A percentile compares a stretch with the other conserved stretches of the same genome.
phyloP scores from a whole-genome alignment of 306 rosid genomes.

The Carpinus viminea region DNA sequence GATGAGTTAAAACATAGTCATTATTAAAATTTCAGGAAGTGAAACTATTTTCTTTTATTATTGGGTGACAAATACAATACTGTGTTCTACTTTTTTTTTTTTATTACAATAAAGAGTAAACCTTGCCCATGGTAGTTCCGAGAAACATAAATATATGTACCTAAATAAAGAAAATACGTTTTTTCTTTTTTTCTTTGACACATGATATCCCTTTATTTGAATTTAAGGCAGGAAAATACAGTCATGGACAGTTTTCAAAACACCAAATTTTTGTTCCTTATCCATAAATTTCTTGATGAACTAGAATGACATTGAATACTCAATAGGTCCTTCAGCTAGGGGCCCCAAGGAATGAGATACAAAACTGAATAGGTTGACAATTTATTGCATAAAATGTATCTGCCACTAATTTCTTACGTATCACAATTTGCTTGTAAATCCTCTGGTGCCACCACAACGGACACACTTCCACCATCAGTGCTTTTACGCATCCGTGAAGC shows the following conservation, averaged over 20 bases:
- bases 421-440: conserved; percentile 15
- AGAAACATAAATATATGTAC: background rate
- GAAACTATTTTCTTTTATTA: too few species aligned
- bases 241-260: background rate
- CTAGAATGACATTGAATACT: background rate
- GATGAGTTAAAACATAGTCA: too few species aligned
- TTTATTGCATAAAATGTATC: background rate
- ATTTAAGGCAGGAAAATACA: background rate
- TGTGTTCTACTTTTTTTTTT: too few species aligned
- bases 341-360: background rate
- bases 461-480: conserved; percentile 9
- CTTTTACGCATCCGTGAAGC: conserved; percentile 30
- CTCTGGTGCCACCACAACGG: conserved; percentile 13
- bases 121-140: background rate
- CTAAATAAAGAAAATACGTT: background rate
- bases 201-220: background rate
- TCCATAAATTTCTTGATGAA: background rate
- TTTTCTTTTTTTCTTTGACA: background rate
- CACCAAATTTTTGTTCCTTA: background rate
- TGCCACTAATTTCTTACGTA: conserved; percentile 19
- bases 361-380: background rate
- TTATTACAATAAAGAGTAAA: background rate
- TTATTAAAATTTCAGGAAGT: too few species aligned
- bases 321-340: background rate
- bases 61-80: too few species aligned